Evolutionary conservation across 1,284 basidiomycete species (phyloP).

Genomic region (Takashimella tepidaria): DNA sequence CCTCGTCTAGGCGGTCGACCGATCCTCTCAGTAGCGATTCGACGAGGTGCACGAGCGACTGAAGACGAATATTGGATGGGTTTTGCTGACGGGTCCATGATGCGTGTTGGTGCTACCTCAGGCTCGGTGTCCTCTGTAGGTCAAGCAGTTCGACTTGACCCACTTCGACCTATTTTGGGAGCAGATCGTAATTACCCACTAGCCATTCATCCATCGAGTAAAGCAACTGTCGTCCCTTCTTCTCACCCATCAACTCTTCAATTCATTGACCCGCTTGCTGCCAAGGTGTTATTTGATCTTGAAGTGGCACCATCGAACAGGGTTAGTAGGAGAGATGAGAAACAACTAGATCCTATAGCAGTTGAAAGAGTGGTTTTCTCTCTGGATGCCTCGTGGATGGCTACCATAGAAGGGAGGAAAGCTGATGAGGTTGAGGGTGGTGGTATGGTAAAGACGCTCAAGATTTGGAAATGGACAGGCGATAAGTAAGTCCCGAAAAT

Average conservation of each 20-base stretch:
- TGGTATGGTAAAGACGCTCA: conserved; percentile 69
- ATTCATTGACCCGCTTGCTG: conserved; percentile 71
- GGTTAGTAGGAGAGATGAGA: conserved; percentile 76
- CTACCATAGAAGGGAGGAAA: conserved; percentile 75
- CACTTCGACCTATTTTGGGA: conserved; percentile 32
- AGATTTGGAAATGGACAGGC: conserved; percentile 70
- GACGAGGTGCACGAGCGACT: conserved; percentile 50
- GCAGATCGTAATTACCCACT: conserved; percentile 47
- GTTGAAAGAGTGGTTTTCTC: conserved; percentile 70
- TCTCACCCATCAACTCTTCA: conserved; percentile 94
- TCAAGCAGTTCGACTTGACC: conserved; percentile 41
- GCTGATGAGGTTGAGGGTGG: conserved; percentile 55
- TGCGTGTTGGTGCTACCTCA: conserved; percentile 71
- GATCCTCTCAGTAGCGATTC: conserved; percentile 59
- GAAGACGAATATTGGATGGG: conserved; percentile 85
- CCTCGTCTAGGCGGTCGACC: conserved; percentile 86
- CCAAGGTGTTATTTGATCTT: conserved; percentile 73
- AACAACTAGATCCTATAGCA: conserved; percentile 66
- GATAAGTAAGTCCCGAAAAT: conserved; percentile 1
- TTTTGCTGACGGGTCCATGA: conserved; percentile 74
- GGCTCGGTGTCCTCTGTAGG: conserved; percentile 66
- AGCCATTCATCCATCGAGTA: conserved; percentile 63
- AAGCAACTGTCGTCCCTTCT: conserved; percentile 79
- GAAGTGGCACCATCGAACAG: conserved; percentile 92
- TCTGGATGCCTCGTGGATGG: conserved; percentile 73